Evolutionary conservation across 257 asterid species (phyloP), one percentile per base, ranked within the genome.

Genomic region (Gardenia jasminoides): DNA sequence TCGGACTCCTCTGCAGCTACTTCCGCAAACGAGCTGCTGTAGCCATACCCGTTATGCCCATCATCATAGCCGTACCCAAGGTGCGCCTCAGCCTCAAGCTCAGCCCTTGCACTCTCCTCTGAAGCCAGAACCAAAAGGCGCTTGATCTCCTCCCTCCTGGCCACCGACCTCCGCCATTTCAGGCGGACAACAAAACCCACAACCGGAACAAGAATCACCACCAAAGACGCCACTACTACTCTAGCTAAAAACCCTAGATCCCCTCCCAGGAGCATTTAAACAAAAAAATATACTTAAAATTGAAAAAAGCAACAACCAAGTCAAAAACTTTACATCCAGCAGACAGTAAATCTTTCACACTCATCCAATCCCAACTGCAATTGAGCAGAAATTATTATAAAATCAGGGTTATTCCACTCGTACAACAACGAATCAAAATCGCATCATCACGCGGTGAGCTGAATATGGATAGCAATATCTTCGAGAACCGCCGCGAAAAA

Each of bases 61-160:
- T 84, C 81, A 56, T 84, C 39, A n/a, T 10, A 62, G 6, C 17
- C 67, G 28, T 28, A 28, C 20, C 69, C 69, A 64, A 28, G 28
- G 13, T 64, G 20, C 20, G 6, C 86, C 4, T 78, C 79, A 2
- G 17, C 87, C 67, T 89, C 90, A 54, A 87, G 78, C 89, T 91
- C 96, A n/a, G 84, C 92, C 81, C 97, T 84, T 47, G 89, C 89
- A 11, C 93, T 82, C 86, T 93, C 97, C 85, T 85, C 89, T 20
- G 92, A 82, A n/a, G 93, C 97, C 79, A 86, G 77, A 33, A 82
- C 88, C 91, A 90, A 80, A 7, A 82, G 90, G 88, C 92, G 78
- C 85, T 75, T 83, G 88, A 93, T 81, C 91, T 90, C 98, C 87
- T 84, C 90, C 87, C 74, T 83, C 88, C 98, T 86, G 12, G 87